These are phyloP conservation scores for Rhynchosporium graminicola DNA, from an alignment of 2,329 filamentous ascomycete species.

Conservation along the genomic window DNA sequence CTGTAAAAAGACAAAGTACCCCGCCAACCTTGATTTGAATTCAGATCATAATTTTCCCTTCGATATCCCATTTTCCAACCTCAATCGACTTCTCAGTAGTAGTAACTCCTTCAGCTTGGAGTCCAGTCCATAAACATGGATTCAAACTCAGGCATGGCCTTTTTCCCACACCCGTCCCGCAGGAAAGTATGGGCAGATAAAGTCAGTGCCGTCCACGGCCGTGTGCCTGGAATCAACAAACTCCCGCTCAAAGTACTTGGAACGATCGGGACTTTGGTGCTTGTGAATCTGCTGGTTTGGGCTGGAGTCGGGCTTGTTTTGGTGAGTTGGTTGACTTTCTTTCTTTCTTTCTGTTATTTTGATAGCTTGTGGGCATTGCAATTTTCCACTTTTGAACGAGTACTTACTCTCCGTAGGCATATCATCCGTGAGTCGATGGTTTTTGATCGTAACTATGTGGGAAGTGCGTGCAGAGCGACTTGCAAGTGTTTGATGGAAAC, in stretches of 20 bases:
- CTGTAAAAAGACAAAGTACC: conserved; percentile 1
- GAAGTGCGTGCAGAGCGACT: too few relatives aligned
- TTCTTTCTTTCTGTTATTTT: not conserved
- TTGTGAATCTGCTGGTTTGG: conserved; percentile 13
- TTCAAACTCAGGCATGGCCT: not conserved
- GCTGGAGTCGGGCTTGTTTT: conserved; percentile 9
- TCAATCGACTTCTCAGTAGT: not conserved
- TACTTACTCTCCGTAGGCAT: conserved; percentile 8
- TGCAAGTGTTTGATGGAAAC: too few relatives aligned
- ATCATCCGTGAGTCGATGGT: conserved; percentile 9
- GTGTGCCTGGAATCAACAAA: conserved; percentile 9
- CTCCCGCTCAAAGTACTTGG: conserved; percentile 7
- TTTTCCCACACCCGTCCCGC: conserved; percentile 1
- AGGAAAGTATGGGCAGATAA: conserved; percentile 6
- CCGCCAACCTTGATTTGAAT: not conserved
- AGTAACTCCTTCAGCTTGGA: not conserved
- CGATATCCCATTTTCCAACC: not conserved
- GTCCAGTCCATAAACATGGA: not conserved
- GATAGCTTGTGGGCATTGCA: not conserved
- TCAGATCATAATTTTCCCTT: not conserved
- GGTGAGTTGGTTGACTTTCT: not conserved
- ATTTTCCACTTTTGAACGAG: not conserved
- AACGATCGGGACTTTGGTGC: conserved; percentile 11
- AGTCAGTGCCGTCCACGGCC: conserved; percentile 6
- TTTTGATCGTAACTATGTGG: too few relatives aligned